These are phyloP conservation scores for Pulveroboletus sp. DNA, from an alignment of 768 basidiomycete species.

Conservation along the genomic window DNA sequence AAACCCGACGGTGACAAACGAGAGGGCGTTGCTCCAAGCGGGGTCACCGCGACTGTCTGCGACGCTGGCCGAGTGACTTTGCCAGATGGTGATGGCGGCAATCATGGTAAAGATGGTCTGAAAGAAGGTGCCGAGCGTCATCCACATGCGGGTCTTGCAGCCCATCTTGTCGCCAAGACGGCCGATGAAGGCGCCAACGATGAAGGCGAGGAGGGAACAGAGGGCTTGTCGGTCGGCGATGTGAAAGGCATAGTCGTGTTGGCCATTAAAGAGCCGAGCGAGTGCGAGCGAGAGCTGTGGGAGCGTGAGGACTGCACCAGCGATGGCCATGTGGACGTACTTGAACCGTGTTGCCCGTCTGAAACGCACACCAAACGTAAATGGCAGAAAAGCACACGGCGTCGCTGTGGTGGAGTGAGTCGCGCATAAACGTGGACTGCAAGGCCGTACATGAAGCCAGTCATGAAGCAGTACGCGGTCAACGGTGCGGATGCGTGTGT, in stretches of 20 bases:
- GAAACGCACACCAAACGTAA: slow-evolving; percentile 85
- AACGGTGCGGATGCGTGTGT: slow-evolving; percentile 47
- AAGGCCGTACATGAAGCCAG: slow-evolving; percentile 64
- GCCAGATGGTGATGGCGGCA: slow-evolving; percentile 68
- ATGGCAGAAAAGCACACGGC: slow-evolving; percentile 74
- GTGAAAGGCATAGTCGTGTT: slow-evolving; percentile 62
- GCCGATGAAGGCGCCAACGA: slow-evolving; percentile 72
- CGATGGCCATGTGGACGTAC: slow-evolving; percentile 32
- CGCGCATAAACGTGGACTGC: not conserved
- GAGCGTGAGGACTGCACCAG: not conserved
- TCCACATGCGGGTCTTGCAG: slow-evolving; percentile 69
- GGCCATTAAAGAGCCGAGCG: slow-evolving; percentile 69
- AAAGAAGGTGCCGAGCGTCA: slow-evolving; percentile 65
- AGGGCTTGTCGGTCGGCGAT: slow-evolving; percentile 82
- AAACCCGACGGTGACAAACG: slow-evolving; percentile 73
- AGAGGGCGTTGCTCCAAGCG: slow-evolving; percentile 64
- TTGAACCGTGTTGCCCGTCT: slow-evolving; percentile 76
- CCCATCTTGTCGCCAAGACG: slow-evolving; percentile 85
- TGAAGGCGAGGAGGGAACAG: slow-evolving; percentile 75
- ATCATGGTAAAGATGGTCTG: slow-evolving; percentile 78
- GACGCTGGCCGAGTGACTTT: slow-evolving; percentile 56
- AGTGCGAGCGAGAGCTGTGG: slow-evolving; percentile 72
- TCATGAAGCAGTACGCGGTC: slow-evolving; percentile 74
- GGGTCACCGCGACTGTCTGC: slow-evolving; percentile 56
- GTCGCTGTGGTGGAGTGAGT: slow-evolving; percentile 42